Base-by-base conservation (phyloP, 2,329 filamentous ascomycete species). In the Trichoderma breve region DNA sequence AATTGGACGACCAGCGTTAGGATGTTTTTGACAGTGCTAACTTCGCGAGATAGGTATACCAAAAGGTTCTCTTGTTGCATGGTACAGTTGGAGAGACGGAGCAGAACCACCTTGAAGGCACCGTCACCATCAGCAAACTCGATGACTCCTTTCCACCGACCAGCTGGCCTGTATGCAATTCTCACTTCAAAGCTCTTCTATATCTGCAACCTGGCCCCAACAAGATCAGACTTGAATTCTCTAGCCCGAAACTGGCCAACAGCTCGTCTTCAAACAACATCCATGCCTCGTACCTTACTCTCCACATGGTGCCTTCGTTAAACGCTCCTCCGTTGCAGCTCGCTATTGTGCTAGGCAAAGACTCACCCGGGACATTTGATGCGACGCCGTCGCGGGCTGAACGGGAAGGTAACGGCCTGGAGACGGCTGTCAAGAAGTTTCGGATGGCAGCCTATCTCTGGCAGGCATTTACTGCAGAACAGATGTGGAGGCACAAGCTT, bases 381-480 rank as follows among this genome's bases (percentile, higher is more conserved):
- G 91, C 93, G 4, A 87, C 91, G 18, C 94, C 94, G 1, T 90
- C 93, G 70, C 89, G 93, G 63, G 84, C 88, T 70, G 89, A 93
- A 80, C 90, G 88, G 75, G 95, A 97, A 84, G 95, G 93, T 21
- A 97, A 97, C 80, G 88, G 87, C 1, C 79, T 98, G 43, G 91
- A 95, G 12, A 90, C 89, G 8, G 96, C 96, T 0, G 87, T 97
- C 66, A 90, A 89, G 77, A 99, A 99, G 80, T 98, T 96, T 80
- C 90, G 95, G 74, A 98, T 97, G 92, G 92, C 94, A 21, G 95
- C 94, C 28, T 98, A 98, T 79, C 86, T 98, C 15, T 98, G 96
- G 95, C 96, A 99, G 80, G 94, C 95, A 8, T 98, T 97, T 78
- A 98, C 95, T 0, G 94, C 93, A 7, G 96, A 99, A 80, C 95